phyloP scores from a whole-genome alignment of 441 rosid species.

The Cnidoscolus chayamansa region DNA sequence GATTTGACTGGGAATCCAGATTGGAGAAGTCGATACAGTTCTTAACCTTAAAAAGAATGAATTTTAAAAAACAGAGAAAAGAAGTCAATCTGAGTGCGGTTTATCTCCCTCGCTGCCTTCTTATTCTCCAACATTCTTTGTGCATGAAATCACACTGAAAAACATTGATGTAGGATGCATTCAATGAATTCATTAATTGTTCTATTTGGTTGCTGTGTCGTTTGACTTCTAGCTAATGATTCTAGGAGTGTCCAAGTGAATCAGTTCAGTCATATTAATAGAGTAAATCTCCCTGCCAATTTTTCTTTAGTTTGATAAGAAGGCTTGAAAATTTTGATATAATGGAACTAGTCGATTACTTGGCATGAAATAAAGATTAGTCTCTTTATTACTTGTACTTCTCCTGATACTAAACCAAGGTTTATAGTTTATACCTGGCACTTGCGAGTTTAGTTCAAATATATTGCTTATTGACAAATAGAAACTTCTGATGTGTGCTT shows the following conservation, averaged over 20 bases:
- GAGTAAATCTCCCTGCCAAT: not conserved
- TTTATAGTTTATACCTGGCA: not conserved
- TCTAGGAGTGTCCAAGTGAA: not conserved
- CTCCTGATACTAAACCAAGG: not conserved
- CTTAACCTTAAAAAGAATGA: too few species aligned
- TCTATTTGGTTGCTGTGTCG: not conserved
- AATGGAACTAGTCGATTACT: not conserved
- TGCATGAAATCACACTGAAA: not conserved
- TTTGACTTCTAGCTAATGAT: not conserved
- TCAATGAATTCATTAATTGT: not conserved
- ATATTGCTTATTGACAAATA: not conserved
- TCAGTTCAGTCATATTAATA: constrained; percentile 1
- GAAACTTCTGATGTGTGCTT: not conserved
- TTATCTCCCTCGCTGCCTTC: not conserved
- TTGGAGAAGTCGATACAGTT: too few species aligned
- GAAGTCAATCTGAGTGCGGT: not conserved
- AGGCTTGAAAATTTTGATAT: not conserved
- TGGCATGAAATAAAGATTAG: too few species aligned
- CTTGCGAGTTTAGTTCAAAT: not conserved
- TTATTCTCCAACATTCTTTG: not conserved
- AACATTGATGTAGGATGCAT: not conserved
- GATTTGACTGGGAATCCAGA: not conserved
- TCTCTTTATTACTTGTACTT: not conserved
- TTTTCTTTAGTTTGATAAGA: too few species aligned
- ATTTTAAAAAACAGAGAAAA: too few species aligned